Conservation (phyloP, 139 green algal species). For the Mesotaenium endlicherianum region DNA sequence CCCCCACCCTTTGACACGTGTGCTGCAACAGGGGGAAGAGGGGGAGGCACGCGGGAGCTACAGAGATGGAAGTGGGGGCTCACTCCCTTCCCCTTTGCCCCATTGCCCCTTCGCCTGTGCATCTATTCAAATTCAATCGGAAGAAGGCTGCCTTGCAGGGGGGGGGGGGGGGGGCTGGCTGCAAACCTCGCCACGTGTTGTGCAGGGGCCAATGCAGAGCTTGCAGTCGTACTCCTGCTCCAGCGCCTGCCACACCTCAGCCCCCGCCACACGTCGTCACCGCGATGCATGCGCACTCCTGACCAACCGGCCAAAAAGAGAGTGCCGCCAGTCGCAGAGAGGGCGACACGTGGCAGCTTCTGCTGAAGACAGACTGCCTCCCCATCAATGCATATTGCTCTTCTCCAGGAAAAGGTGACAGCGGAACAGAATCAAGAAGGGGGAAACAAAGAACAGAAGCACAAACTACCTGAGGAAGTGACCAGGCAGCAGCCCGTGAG, state of each 20-base stretch:
- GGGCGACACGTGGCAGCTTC: neutral
- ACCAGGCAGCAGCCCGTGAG: neutral
- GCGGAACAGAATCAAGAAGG: neutral
- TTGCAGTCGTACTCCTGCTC: constrained; percentile 92
- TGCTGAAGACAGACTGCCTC: constrained; percentile 2
- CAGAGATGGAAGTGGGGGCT: too few relatives aligned
- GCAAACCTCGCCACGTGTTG: constrained; percentile 34
- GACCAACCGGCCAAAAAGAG: neutral
- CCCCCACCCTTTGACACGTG: too few relatives aligned
- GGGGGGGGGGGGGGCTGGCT: too few relatives aligned
- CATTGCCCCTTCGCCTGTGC: too few relatives aligned
- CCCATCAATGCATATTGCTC: neutral
- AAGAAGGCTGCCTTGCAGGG: too few relatives aligned
- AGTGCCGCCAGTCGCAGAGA: neutral
- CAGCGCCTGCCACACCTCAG: constrained; percentile 57
- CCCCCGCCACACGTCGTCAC: neutral
- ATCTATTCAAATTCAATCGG: too few relatives aligned
- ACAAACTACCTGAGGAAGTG: neutral
- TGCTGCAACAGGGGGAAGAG: too few relatives aligned
- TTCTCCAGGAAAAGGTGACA: neutral
- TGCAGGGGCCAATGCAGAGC: constrained; percentile 89
- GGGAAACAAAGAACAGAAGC: constrained; percentile 3
- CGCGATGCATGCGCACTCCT: neutral
- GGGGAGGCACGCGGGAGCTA: too few relatives aligned
- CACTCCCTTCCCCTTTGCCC: too few relatives aligned